phyloP scores from a whole-genome alignment of 129 eudicot genomes.

The Pseudognaphalium luteoalbum region DNA sequence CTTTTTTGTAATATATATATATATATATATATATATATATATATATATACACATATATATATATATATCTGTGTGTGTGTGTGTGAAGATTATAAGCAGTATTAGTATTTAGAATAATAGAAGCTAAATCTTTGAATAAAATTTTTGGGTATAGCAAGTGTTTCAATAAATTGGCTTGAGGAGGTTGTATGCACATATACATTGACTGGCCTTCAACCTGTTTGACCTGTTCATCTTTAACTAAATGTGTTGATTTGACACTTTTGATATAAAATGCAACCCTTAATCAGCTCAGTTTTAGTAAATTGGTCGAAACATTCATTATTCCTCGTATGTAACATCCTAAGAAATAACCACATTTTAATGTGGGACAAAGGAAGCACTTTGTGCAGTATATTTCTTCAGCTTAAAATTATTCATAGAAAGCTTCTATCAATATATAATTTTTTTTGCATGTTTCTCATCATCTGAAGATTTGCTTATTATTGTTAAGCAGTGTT shows the following conservation, averaged over 20 bases:
- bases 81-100: not conserved
- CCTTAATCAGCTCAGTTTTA: not conserved
- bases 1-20: too few relatives aligned
- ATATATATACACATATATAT: too few relatives aligned
- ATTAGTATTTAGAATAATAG: not conserved
- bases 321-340: not conserved
- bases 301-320: not conserved
- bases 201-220: not conserved
- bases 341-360: not conserved
- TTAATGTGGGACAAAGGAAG: not conserved
- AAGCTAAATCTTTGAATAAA: too few relatives aligned
- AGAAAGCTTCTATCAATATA: not conserved
- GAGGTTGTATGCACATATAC: not conserved
- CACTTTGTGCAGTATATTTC: not conserved
- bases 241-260: not conserved
- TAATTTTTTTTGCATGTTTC: not conserved
- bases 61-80: too few relatives aligned
- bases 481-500: conserved; percentile 12
- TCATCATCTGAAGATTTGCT: not conserved
- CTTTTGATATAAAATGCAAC: not conserved
- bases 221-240: not conserved
- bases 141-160: too few relatives aligned
- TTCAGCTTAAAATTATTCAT: not conserved
- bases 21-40: too few relatives aligned
- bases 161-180: not conserved